Evolutionary conservation across 331 rosid species (phyloP).

Genomic region (Rosa hybrid): DNA sequence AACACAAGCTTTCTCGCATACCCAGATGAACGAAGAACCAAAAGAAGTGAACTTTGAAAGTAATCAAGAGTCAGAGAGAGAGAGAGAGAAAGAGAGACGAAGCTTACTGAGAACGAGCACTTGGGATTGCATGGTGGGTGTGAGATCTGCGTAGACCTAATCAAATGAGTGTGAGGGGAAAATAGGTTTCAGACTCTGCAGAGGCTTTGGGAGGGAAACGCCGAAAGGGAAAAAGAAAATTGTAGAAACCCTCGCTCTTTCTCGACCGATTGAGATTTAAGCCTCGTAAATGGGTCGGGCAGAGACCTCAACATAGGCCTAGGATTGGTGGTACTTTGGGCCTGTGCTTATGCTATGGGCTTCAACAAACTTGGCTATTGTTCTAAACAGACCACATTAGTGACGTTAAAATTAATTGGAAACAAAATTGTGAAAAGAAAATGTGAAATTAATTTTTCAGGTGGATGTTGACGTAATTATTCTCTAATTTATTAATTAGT

Average conservation of each 20-base stretch:
- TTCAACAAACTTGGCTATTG: no score
- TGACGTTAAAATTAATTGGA: no score
- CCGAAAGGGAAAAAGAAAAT: conserved; percentile 1
- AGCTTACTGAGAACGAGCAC: conserved; percentile 51
- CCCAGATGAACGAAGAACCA: not conserved
- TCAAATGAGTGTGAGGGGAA: not conserved
- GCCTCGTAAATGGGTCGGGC: not conserved
- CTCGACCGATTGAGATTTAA: not conserved
- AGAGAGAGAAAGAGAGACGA: not conserved
- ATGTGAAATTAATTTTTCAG: no score
- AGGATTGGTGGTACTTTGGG: no score
- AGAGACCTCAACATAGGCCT: no score
- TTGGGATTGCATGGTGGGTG: conserved; percentile 48
- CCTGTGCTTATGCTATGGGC: no score
- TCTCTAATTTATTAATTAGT: no score
- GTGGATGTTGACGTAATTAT: no score
- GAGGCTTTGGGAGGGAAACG: conserved; percentile 21
- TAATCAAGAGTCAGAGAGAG: not conserved
- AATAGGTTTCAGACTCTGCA: not conserved
- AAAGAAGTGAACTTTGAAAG: not conserved
- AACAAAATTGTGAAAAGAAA: no score
- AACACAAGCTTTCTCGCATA: not conserved
- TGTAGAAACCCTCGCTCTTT: conserved; percentile 3
- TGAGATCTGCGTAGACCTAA: conserved; percentile 8
- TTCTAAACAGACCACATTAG: no score